Evolutionary conservation across 108 stramenopile species (phyloP).

Genomic region (Cyclotella cryptica): DNA sequence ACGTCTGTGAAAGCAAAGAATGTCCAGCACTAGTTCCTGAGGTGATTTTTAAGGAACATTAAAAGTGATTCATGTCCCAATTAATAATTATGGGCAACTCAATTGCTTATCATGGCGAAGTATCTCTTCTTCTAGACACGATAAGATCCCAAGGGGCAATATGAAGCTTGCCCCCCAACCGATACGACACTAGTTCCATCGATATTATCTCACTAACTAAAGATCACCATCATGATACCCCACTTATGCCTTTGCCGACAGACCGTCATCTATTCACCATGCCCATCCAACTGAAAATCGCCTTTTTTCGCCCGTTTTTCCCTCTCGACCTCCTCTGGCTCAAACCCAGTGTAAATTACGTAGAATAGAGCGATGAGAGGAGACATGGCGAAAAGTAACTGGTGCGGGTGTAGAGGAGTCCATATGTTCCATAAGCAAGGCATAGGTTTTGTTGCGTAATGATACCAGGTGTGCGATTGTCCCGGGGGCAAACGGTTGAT

Average conservation of each 20-base stretch:
- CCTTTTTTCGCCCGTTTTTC: slow-evolving; percentile 76
- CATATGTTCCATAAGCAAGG: background rate
- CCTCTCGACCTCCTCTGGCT: slow-evolving; percentile 74
- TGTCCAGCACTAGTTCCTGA: too few relatives aligned
- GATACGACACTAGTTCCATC: background rate
- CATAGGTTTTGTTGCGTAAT: background rate
- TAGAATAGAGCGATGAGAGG: slow-evolving; percentile 83
- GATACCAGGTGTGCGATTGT: too few relatives aligned
- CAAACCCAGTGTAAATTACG: slow-evolving; percentile 85
- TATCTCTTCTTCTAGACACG: too few relatives aligned
- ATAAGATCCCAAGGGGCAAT: too few relatives aligned
- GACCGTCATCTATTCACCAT: slow-evolving; percentile 68
- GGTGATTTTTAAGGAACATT: too few relatives aligned
- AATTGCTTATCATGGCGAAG: too few relatives aligned
- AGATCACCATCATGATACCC: background rate
- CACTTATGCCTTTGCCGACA: background rate
- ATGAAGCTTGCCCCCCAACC: too few relatives aligned
- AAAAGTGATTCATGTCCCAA: too few relatives aligned
- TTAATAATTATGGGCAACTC: too few relatives aligned
- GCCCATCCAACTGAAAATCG: slow-evolving; percentile 90
- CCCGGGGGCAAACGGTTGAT: too few relatives aligned
- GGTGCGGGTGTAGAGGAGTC: background rate
- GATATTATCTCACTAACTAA: background rate
- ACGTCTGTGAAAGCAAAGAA: too few relatives aligned
- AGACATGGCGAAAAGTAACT: slow-evolving; percentile 86